These are phyloP conservation scores for Canariomyces notabilis DNA, from an alignment of 2,329 filamentous ascomycete genomes.

Conservation along the genomic window DNA sequence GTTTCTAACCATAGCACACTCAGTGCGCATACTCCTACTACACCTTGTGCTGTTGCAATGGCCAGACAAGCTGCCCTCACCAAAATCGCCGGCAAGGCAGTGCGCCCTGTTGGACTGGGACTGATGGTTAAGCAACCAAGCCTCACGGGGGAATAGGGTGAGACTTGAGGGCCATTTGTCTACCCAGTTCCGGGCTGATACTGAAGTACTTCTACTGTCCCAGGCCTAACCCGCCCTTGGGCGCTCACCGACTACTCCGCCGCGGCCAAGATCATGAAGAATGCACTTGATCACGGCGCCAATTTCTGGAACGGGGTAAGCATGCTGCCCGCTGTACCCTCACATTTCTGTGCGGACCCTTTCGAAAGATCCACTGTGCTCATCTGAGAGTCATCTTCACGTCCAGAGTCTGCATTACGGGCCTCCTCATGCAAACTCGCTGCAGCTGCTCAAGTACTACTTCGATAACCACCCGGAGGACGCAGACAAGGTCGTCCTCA, in stretches of 20 bases:
- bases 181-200: neutral
- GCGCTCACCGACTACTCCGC: neutral
- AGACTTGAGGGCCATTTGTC: too few relatives aligned
- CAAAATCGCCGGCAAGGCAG: neutral
- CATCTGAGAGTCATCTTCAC: too few relatives aligned
- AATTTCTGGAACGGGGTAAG: slow-evolving; percentile 27
- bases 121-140: neutral
- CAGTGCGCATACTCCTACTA: too few relatives aligned
- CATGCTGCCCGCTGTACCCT: too few relatives aligned
- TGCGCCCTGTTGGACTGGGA: neutral
- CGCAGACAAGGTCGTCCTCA: slow-evolving; percentile 49
- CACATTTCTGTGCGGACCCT: too few relatives aligned
- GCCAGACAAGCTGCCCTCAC: neutral
- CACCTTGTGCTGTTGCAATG: neutral
- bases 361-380: too few relatives aligned
- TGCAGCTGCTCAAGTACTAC: slow-evolving; percentile 49
- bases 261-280: slow-evolving; percentile 12
- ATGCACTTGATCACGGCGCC: slow-evolving; percentile 15
- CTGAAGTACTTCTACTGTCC: neutral
- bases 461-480: slow-evolving; percentile 52
- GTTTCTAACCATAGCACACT: too few relatives aligned
- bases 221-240: slow-evolving; percentile 1
- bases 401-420: slow-evolving; percentile 49
- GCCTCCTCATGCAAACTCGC: slow-evolving; percentile 42
- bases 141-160: neutral